Percentiles rank a stretch among this genome's conserved stretches.
Evolutionary conservation across 148 eudicot species (phyloP).

Genomic region (Linanthus parryae): DNA sequence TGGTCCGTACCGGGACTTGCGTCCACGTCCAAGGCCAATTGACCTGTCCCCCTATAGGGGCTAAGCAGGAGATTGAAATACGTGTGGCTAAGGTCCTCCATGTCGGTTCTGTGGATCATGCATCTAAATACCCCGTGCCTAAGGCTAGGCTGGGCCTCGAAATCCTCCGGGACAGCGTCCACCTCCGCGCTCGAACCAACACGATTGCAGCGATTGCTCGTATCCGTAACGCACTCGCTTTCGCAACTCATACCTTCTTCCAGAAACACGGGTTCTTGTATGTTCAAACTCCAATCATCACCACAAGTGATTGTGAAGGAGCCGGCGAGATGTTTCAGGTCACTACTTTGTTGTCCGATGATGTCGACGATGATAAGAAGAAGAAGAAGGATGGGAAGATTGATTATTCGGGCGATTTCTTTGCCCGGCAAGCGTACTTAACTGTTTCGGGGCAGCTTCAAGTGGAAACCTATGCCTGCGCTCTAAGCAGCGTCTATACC

Average conservation of each 20-base stretch:
- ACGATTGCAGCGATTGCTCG: conserved; percentile 67
- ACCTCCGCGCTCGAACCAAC: conserved; percentile 80
- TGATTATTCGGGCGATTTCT: conserved; percentile 74
- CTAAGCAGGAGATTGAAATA: conserved; percentile 60
- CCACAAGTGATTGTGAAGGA: conserved; percentile 94
- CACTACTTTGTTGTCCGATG: conserved; percentile 58
- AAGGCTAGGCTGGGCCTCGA: conserved; percentile 71
- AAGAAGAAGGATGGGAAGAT: conserved; percentile 77
- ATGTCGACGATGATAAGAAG: conserved; percentile 56
- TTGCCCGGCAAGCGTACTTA: conserved; percentile 80
- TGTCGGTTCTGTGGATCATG: conserved; percentile 43
- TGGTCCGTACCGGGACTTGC: conserved; percentile 57
- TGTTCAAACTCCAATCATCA: conserved; percentile 71
- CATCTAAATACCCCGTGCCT: conserved; percentile 71
- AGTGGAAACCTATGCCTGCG: conserved; percentile 83
- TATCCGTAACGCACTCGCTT: conserved; percentile 73
- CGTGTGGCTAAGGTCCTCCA: conserved; percentile 44
- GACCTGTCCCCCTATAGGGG: conserved; percentile 55
- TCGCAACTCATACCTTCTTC: conserved; percentile 77
- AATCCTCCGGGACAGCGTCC: conserved; percentile 63
- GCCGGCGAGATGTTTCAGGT: conserved; percentile 94
- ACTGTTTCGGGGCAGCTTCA: conserved; percentile 93
- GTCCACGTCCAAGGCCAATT: conserved; percentile 54
- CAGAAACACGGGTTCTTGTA: conserved; percentile 59
- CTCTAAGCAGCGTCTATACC: conserved; percentile 74